These are phyloP conservation scores for Fomitiporia mediterranea DNA, from an alignment of 1,284 basidiomycete genomes.

Conservation along the genomic window DNA sequence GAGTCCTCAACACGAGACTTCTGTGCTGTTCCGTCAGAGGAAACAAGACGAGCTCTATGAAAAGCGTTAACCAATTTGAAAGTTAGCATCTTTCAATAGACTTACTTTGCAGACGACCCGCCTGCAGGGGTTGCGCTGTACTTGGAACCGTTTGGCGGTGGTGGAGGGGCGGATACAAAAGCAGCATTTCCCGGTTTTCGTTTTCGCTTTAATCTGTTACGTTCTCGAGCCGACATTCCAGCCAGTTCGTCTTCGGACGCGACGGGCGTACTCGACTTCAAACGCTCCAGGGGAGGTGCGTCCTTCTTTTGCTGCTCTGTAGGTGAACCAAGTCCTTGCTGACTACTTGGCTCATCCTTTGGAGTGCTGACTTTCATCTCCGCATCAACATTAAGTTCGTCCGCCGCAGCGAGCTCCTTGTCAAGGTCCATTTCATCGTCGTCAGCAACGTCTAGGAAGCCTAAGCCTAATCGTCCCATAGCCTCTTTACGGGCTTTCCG, in stretches of 20 bases:
- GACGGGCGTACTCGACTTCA: conserved; percentile 52
- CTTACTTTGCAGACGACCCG: conserved; percentile 53
- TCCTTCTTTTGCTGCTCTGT: conserved; percentile 38
- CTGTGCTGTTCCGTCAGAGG: conserved; percentile 40
- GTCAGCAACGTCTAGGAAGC: conserved; percentile 69
- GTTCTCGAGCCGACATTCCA: conserved; percentile 77
- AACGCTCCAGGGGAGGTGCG: conserved; percentile 28
- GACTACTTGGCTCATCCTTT: conserved; percentile 38
- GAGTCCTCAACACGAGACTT: conserved; percentile 58
- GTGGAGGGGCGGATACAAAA: conserved; percentile 65
- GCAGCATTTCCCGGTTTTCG: conserved; percentile 81
- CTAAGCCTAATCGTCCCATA: conserved; percentile 76
- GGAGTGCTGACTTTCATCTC: conserved; percentile 33
- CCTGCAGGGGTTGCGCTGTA: conserved; percentile 53
- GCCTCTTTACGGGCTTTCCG: conserved; percentile 79
- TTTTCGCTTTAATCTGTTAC: conserved; percentile 88
- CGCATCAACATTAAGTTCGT: conserved; percentile 47
- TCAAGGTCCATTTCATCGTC: conserved; percentile 77
- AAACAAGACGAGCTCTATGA: conserved; percentile 61
- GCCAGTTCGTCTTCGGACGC: conserved; percentile 42
- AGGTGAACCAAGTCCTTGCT: conserved; percentile 30
- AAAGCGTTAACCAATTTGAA: conserved; percentile 20
- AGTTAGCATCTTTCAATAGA: neutral
- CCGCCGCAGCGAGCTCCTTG: conserved; percentile 59
- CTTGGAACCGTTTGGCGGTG: conserved; percentile 44